Base-by-base conservation (phyloP, 257 asterid genomes). In the Ocimum tenuiflorum region DNA sequence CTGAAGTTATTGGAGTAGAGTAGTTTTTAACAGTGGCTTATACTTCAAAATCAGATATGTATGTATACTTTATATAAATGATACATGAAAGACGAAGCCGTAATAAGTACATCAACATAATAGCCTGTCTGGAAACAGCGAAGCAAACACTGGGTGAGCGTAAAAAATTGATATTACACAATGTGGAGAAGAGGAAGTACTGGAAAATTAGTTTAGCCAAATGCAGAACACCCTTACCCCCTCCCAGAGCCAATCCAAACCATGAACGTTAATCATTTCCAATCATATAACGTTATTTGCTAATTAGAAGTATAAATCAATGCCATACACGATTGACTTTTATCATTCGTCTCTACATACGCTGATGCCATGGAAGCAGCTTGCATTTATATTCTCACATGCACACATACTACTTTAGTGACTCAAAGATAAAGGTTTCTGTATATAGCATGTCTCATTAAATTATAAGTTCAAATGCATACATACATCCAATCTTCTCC, bases 401-500 rank as follows among this genome's bases (percentile, higher is more conserved):
- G 31, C 31, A 4, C 31, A 14, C 19, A 27, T 20, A n/a, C 18
- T 7, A 56, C 24, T 47, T 50, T 8, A 33, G 41, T 1, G 48
- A 36, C 5, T 18, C 33, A 47, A 13, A 19, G 14, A 47, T 2
- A 17, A 23, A 41, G 27, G 50, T 17, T 3, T 10, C 3, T 20
- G 20, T 6, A 45, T 4, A 11, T 7, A 6, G 27, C 19, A 55
- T 0, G 57, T 48, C 50, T 17, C 3, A 50, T 1, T 46, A 67
- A 24, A 23, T 1, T 9, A 33, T 17, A 67, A 33, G 48, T 47
- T 60, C 15, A 13, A 29, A 27, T 27, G 31, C 29, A 70, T 38
- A 77, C 96, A 20, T 86, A 89, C 99, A 90, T 73, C 99, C 99
- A 79, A 90, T 78, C 47, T 72, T 73, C 80, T 90, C 99, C 7